Percentiles rank a stretch among this genome's conserved stretches.
phyloP scores from a whole-genome alignment of 768 basidiomycete genomes.

The Crassisporium funariophilum region DNA sequence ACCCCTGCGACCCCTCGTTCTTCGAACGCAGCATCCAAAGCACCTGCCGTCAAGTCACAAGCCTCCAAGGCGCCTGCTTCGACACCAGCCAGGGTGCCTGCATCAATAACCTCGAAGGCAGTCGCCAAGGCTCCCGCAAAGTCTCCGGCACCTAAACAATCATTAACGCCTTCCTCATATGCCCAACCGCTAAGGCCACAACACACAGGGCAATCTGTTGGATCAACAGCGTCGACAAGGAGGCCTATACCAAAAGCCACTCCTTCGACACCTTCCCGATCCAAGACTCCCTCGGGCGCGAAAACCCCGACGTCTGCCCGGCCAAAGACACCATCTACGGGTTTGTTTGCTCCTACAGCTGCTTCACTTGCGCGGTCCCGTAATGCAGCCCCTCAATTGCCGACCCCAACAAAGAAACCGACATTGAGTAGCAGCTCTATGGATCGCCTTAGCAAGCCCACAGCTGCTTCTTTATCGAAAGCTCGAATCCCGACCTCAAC shows the following conservation, averaged over 20 bases:
- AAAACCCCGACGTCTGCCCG: constrained; percentile 41
- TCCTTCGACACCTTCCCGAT: constrained; percentile 13
- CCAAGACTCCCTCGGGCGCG: constrained; percentile 31
- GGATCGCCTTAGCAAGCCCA: constrained; percentile 80
- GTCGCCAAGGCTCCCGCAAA: constrained; percentile 29
- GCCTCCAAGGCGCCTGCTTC: constrained; percentile 19
- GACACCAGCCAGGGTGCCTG: constrained; percentile 19
- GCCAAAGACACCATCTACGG: constrained; percentile 65
- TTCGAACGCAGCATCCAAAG: constrained; percentile 11
- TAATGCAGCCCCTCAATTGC: constrained; percentile 46
- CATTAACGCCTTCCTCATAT: constrained; percentile 22
- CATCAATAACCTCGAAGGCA: constrained; percentile 22
- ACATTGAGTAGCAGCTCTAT: constrained; percentile 53
- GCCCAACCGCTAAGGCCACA: constrained; percentile 35
- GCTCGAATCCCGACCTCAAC: constrained; percentile 43
- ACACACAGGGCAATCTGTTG: constrained; percentile 33
- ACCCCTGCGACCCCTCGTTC: constrained; percentile 16
- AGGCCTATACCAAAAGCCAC: constrained; percentile 23
- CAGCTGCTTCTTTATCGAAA: constrained; percentile 73
- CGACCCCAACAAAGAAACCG: constrained; percentile 56
- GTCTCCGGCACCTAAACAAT: constrained; percentile 22
- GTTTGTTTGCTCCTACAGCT: constrained; percentile 81
- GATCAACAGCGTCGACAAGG: constrained; percentile 23
- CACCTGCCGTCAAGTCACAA: constrained; percentile 8
- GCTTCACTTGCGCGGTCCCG: constrained; percentile 76